phyloP scores from a whole-genome alignment of 176 grass and related monocot species.

The Lolium perenne region DNA sequence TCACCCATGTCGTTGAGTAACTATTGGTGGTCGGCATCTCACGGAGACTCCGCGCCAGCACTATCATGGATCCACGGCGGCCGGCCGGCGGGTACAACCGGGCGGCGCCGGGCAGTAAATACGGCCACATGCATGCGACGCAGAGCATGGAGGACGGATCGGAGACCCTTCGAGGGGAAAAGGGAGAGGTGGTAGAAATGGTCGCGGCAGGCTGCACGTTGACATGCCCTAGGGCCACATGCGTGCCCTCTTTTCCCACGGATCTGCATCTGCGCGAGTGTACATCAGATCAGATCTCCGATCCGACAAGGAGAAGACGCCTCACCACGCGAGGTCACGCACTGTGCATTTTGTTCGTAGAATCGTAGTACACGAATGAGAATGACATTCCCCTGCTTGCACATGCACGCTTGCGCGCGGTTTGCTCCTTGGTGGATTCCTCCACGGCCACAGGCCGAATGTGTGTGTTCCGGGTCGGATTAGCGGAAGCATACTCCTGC shows the following conservation, averaged over 20 bases:
- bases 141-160: background rate
- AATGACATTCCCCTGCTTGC: no score
- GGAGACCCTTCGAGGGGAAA: background rate
- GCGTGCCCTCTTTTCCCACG: background rate
- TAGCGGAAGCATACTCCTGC: no score
- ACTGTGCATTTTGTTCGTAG: no score
- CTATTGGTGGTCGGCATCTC: background rate
- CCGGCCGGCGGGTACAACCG: background rate
- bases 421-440: no score
- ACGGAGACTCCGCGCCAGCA: background rate
- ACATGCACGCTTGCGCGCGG: no score
- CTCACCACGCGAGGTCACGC: background rate
- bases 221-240: constrained; percentile 21
- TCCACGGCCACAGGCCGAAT: no score
- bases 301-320: background rate
- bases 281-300: background rate
- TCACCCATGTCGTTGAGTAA: no score
- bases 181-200: background rate
- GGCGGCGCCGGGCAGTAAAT: constrained; percentile 14
- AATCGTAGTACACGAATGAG: no score
- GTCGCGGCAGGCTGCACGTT: background rate
- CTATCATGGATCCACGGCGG: background rate
- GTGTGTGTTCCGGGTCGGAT: no score
- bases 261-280: background rate
- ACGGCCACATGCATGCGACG: constrained; percentile 19